These are phyloP conservation scores for Lizonia empirigonia DNA, from an alignment of 2,329 filamentous ascomycete genomes.

Conservation along the genomic window DNA sequence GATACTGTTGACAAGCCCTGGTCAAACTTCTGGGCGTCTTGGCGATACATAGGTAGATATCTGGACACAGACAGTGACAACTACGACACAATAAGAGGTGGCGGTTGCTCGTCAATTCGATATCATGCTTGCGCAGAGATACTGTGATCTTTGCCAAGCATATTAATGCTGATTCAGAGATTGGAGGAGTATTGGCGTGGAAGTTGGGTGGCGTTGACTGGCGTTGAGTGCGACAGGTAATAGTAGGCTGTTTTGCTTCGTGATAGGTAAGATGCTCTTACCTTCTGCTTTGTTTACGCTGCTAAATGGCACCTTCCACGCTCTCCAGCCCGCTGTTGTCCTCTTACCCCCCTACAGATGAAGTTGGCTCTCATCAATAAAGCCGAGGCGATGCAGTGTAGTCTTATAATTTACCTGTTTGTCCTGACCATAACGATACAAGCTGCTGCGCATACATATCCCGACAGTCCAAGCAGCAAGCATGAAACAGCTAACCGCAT, in stretches of 20 bases:
- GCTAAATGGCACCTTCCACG: not conserved
- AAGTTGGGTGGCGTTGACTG: not conserved
- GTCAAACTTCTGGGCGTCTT: too few relatives aligned
- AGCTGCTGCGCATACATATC: too few relatives aligned
- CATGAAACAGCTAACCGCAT: too few relatives aligned
- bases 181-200: not conserved
- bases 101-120: not conserved
- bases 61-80: not conserved
- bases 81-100: not conserved
- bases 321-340: not conserved
- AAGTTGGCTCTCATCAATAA: too few relatives aligned
- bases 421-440: too few relatives aligned
- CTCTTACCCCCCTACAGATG: too few relatives aligned
- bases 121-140: not conserved
- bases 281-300: not conserved
- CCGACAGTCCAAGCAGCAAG: too few relatives aligned
- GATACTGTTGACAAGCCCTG: too few relatives aligned
- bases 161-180: not conserved
- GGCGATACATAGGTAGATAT: too few relatives aligned
- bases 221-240: not conserved
- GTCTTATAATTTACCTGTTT: too few relatives aligned
- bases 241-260: not conserved
- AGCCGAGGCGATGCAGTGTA: too few relatives aligned
- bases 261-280: not conserved
- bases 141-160: not conserved